A percentile compares a stretch with the other conserved stretches of the same genome.
These are phyloP conservation scores for Xylariaceae sp. DNA, from an alignment of 2,329 filamentous ascomycete genomes.

Conservation along the genomic window DNA sequence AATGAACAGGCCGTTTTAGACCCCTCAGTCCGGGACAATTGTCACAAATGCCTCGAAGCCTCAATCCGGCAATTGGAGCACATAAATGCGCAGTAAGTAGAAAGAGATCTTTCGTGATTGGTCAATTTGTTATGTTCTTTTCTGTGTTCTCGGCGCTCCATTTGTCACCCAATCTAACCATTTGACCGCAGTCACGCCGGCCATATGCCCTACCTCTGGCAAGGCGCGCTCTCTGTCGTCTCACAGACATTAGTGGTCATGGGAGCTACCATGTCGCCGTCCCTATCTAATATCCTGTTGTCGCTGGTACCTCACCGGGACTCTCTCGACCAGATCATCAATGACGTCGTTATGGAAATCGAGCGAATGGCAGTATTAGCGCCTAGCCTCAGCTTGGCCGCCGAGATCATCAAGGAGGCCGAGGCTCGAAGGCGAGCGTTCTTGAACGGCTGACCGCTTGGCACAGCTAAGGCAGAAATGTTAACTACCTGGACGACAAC, in stretches of 20 bases:
- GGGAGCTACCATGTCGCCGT: conserved; percentile 80
- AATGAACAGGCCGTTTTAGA: conserved; percentile 75
- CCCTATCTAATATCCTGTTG: conserved; percentile 66
- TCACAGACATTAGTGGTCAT: conserved; percentile 81
- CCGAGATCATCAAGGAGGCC: conserved; percentile 80
- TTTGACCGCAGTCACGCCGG: conserved; percentile 67
- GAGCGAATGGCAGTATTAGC: conserved; percentile 74
- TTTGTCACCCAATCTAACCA: conserved; percentile 41
- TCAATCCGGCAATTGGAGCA: conserved; percentile 79
- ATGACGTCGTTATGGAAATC: conserved; percentile 75
- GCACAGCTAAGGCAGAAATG: conserved; percentile 18
- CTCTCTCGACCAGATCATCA: conserved; percentile 58
- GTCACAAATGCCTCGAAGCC: conserved; percentile 79
- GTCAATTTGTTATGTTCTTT: conserved; percentile 18
- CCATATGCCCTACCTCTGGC: conserved; percentile 85
- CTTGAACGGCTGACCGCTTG: conserved; percentile 50
- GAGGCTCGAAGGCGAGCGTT: conserved; percentile 70
- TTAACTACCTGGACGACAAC: conserved; percentile 14
- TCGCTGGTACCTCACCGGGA: conserved; percentile 56
- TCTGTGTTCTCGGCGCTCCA: conserved; percentile 29
- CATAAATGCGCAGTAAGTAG: conserved; percentile 71
- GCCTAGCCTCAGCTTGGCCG: conserved; percentile 74
- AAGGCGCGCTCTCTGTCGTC: conserved; percentile 80
- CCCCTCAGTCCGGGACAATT: conserved; percentile 73
- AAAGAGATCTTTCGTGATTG: conserved; percentile 12